Percentiles rank a stretch among this genome's conserved stretches.
Evolutionary conservation across 345 rosid genomes (phyloP).

Genomic region (Acer yangbiense): DNA sequence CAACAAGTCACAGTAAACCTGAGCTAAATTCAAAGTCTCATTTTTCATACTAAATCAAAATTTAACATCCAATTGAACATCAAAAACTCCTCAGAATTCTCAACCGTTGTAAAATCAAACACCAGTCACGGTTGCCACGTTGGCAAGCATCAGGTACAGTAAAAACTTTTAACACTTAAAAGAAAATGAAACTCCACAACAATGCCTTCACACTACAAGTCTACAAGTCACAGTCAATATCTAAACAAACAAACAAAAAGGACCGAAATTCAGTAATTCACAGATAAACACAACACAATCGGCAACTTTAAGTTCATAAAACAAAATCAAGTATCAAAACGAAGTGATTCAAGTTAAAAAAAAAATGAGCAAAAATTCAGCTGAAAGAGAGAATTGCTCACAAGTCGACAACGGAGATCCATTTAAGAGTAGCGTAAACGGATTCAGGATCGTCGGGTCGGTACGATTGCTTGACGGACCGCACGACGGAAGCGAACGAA

Average conservation of each 20-base stretch:
- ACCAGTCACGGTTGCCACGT: background rate
- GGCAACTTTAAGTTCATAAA: background rate
- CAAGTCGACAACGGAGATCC: constrained; percentile 94
- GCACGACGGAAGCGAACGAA: constrained; percentile 72
- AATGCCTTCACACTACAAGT: background rate
- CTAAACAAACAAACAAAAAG: background rate
- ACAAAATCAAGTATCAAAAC: background rate
- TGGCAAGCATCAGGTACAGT: background rate
- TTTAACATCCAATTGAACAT: too few relatives aligned
- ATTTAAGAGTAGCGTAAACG: constrained; percentile 82
- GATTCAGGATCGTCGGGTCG: constrained; percentile 89
- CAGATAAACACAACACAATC: background rate
- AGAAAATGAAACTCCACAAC: background rate
- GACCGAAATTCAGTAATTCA: background rate
- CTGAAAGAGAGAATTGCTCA: constrained; percentile 31
- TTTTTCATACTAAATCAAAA: background rate
- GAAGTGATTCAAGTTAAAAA: background rate
- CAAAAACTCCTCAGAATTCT: too few relatives aligned
- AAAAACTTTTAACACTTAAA: background rate
- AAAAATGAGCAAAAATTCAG: background rate
- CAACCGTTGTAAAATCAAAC: background rate
- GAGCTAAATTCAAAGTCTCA: background rate
- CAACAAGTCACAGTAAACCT: background rate
- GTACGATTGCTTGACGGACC: constrained; percentile 58
- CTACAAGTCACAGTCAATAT: background rate